These are phyloP conservation scores for Alternaria panax DNA, from an alignment of 2,329 filamentous ascomycete genomes.

Conservation along the genomic window DNA sequence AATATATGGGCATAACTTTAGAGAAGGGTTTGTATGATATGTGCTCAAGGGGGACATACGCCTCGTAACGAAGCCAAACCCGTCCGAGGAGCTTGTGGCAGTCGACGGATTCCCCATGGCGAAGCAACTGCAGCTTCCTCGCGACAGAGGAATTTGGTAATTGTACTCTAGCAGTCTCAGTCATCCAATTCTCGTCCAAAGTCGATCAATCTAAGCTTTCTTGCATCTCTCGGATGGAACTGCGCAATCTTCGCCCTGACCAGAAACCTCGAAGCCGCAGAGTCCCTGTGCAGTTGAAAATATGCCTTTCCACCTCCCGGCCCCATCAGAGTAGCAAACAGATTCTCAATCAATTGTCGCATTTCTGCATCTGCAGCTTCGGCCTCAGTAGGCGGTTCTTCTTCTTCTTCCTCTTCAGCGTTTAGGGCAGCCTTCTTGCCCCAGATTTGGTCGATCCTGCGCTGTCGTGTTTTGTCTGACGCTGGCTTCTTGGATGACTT, in stretches of 20 bases:
- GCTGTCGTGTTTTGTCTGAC: conserved; percentile 52
- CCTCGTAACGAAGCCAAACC: not conserved
- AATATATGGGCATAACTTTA: conserved; percentile 1
- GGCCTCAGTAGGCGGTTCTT: conserved; percentile 51
- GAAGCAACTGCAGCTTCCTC: not conserved
- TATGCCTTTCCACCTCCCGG: conserved; percentile 54
- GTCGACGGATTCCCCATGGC: not conserved
- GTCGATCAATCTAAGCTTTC: conserved; percentile 60
- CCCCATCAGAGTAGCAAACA: conserved; percentile 53
- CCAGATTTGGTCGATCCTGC: conserved; percentile 61
- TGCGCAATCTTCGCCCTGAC: conserved; percentile 64
- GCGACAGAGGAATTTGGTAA: not conserved
- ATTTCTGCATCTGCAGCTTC: conserved; percentile 59
- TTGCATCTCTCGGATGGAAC: conserved; percentile 63
- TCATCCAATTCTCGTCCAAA: conserved; percentile 56
- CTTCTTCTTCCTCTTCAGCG: conserved; percentile 29
- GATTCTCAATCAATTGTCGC: conserved; percentile 55
- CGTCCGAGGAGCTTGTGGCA: not conserved
- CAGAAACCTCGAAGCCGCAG: conserved; percentile 61
- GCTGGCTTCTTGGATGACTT: conserved; percentile 50
- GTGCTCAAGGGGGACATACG: not conserved
- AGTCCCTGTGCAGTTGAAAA: conserved; percentile 58
- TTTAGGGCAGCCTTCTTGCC: conserved; percentile 40
- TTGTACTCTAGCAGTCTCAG: conserved; percentile 15
- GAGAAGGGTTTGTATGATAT: not conserved